phyloP scores from a whole-genome alignment of 352 stramenopile genomes.

The Phytophthora pinifolia region DNA sequence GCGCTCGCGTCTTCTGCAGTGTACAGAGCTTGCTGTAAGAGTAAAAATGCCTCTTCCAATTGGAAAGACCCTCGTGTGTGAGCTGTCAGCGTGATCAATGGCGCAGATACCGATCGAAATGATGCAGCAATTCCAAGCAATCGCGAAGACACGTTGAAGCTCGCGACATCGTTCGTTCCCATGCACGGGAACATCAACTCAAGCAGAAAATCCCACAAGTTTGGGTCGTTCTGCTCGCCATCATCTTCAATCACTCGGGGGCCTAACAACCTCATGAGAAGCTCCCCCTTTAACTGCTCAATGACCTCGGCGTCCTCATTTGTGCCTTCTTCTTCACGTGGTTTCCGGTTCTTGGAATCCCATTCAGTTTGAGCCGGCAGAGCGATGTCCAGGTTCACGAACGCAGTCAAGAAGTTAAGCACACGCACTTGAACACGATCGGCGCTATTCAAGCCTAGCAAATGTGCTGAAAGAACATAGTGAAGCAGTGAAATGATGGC shows the following conservation, averaged over 20 bases:
- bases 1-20: constrained; percentile 19
- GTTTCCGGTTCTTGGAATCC: constrained; percentile 17
- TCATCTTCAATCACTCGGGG: constrained; percentile 29
- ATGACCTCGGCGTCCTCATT: constrained; percentile 46
- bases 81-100: constrained; percentile 14
- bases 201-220: constrained; percentile 40
- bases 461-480: constrained; percentile 14
- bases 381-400: constrained; percentile 38
- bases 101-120: constrained; percentile 16
- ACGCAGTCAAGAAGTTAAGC: constrained; percentile 38
- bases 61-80: constrained; percentile 15
- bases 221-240: constrained; percentile 33
- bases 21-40: constrained; percentile 34
- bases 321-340: constrained; percentile 4
- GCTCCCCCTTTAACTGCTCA: constrained; percentile 59
- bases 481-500: constrained; percentile 33
- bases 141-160: not conserved
- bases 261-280: constrained; percentile 47
- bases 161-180: constrained; percentile 1
- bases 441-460: not conserved
- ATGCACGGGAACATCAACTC: constrained; percentile 23
- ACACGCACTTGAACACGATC: constrained; percentile 27
- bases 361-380: constrained; percentile 26
- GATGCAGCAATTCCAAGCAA: constrained; percentile 16
- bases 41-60: constrained; percentile 29